Conservation (phyloP, 305 asterid species). For the Ilex paraguariensis region DNA sequence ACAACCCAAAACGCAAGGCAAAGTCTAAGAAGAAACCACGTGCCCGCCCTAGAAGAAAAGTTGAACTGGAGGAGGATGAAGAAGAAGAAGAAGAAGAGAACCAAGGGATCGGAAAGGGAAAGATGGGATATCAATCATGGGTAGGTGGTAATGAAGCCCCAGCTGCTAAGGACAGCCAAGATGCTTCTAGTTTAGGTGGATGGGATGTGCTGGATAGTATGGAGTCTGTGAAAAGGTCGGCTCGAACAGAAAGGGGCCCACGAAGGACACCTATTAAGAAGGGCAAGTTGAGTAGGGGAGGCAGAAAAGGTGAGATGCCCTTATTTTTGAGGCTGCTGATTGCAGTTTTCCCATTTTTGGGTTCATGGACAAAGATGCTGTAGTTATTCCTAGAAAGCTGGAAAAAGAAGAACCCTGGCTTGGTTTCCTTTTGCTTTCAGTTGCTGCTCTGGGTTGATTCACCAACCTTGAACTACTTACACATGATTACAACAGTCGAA, state of each 20-base stretch:
- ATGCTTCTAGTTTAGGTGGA: conserved; percentile 44
- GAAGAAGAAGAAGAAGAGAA: conserved; percentile 13
- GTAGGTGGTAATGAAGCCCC: conserved; percentile 20
- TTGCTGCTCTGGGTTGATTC: too few relatives aligned
- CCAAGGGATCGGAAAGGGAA: conserved; percentile 22
- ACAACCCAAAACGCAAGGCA: conserved; percentile 21
- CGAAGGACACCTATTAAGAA: conserved; percentile 23
- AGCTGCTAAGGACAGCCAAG: conserved; percentile 13
- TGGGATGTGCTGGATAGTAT: conserved; percentile 65
- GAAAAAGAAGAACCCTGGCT: too few relatives aligned
- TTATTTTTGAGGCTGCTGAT: conserved; percentile 55
- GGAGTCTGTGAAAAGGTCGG: conserved; percentile 19
- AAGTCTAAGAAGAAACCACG: conserved; percentile 30
- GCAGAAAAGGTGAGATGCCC: conserved; percentile 31
- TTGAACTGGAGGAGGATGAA: conserved; percentile 14
- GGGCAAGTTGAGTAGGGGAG: conserved; percentile 19
- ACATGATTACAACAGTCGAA: too few relatives aligned
- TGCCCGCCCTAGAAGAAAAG: conserved; percentile 28
- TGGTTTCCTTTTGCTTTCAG: too few relatives aligned
- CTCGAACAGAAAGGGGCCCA: conserved; percentile 20
- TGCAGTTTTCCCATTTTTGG: conserved; percentile 54
- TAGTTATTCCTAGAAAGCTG: conserved; percentile 10
- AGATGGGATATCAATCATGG: conserved; percentile 46
- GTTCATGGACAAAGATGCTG: conserved; percentile 51
- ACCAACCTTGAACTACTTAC: too few relatives aligned